These are phyloP conservation scores for Linnemannia exigua DNA, from an alignment of 192 early-diverging fungal genomes.

Conservation along the genomic window DNA sequence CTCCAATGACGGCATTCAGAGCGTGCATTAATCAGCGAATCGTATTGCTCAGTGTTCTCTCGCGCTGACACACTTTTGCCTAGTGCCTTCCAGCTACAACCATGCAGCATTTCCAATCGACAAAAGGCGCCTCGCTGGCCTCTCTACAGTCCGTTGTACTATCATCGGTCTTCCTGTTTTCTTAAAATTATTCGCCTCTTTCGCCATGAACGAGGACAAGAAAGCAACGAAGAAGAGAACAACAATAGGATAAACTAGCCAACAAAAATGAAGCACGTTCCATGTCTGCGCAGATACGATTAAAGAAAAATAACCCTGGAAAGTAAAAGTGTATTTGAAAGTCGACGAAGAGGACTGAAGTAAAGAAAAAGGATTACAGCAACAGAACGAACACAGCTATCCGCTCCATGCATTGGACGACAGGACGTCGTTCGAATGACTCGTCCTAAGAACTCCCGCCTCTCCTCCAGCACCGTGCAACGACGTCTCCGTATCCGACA, in stretches of 20 bases:
- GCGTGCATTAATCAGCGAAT: neutral
- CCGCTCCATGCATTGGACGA: slow-evolving; percentile 43
- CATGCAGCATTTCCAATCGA: no score
- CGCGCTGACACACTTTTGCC: slow-evolving; percentile 5
- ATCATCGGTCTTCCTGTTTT: no score
- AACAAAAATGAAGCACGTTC: neutral
- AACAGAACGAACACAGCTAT: neutral
- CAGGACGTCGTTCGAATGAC: slow-evolving; percentile 36
- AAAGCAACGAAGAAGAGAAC: no score
- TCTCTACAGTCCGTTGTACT: no score
- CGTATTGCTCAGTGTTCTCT: neutral
- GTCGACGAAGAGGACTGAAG: no score
- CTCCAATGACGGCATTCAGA: neutral
- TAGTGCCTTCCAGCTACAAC: neutral
- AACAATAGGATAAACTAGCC: no score
- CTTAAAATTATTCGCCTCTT: no score
- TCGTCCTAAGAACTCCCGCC: neutral
- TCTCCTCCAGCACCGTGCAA: neutral
- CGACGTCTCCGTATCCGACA: neutral
- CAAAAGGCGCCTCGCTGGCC: no score
- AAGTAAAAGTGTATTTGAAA: neutral
- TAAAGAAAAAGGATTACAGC: neutral
- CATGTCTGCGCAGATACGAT: neutral
- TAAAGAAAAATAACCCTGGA: neutral
- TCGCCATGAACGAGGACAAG: no score